Evolutionary conservation across 2,329 filamentous ascomycete genomes (phyloP).

Genomic region (Massarina eburnea): DNA sequence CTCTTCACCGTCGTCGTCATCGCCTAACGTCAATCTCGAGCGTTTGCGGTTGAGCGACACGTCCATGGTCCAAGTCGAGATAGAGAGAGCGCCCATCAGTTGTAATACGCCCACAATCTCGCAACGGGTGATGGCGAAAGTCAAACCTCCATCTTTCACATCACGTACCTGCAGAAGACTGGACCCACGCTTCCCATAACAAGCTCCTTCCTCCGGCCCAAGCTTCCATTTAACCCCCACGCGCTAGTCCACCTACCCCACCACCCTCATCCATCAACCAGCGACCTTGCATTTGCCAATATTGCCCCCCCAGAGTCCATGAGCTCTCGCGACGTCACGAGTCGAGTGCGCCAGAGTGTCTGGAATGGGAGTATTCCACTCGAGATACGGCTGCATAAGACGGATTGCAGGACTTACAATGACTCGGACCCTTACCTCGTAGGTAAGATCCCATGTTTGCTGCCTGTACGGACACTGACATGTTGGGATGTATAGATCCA

Average conservation of each 20-base stretch:
- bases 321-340: constrained; percentile 37
- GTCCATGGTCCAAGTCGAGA: constrained; percentile 29
- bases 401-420: constrained; percentile 63
- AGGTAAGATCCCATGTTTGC: constrained; percentile 16
- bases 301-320: constrained; percentile 10
- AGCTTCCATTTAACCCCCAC: neutral
- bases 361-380: constrained; percentile 64
- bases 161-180: no score
- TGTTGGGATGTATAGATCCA: constrained; percentile 50
- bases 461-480: neutral
- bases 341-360: constrained; percentile 51
- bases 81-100: constrained; percentile 20
- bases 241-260: constrained; percentile 1
- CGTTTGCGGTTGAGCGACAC: constrained; percentile 37
- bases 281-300: neutral
- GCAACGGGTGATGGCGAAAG: constrained; percentile 3
- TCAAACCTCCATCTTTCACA: neutral
- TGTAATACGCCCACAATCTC: constrained; percentile 6
- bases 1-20: constrained; percentile 26
- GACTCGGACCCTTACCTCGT: constrained; percentile 63
- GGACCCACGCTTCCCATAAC: constrained; percentile 21
- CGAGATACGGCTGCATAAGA: constrained; percentile 60
- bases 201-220: neutral
- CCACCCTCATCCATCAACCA: constrained; percentile 1
- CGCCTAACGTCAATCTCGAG: constrained; percentile 30